Percentiles rank a stretch among this genome's conserved stretches.
These are phyloP conservation scores for Chaetomium globosum DNA, from an alignment of 2,329 filamentous ascomycete species.

Conservation along the genomic window DNA sequence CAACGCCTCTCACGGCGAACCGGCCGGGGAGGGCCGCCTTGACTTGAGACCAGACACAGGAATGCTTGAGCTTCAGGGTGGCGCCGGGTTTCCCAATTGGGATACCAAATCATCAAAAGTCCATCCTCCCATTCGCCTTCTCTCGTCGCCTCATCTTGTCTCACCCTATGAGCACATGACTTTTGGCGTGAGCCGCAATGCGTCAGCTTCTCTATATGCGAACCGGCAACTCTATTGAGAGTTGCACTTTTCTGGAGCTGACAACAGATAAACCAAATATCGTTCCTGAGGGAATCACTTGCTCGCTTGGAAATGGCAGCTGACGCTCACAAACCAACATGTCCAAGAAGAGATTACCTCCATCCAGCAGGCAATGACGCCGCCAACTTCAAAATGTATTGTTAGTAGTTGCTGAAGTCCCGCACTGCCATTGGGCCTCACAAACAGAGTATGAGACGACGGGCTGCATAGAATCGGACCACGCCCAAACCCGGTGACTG, in stretches of 20 bases:
- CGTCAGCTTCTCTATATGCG: neutral
- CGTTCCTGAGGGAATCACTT: neutral
- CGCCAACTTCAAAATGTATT: neutral
- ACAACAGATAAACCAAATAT: neutral
- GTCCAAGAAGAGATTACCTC: neutral
- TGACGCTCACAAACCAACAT: neutral
- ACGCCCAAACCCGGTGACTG: neutral
- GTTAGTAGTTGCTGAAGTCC: neutral
- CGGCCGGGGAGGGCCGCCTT: neutral
- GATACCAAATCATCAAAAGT: constrained; percentile 1
- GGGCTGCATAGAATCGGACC: constrained; percentile 10
- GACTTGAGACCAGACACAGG: neutral
- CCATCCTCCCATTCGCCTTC: neutral
- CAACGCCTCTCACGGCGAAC: neutral
- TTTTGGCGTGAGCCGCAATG: neutral
- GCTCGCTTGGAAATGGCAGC: neutral
- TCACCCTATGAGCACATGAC: neutral
- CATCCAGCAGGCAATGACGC: neutral
- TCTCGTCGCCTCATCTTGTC: neutral
- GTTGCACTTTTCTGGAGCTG: neutral
- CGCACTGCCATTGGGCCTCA: constrained; percentile 10
- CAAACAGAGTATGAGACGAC: neutral
- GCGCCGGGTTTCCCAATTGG: neutral
- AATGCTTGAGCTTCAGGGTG: neutral
- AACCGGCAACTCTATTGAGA: neutral